A percentile compares a stretch with the other conserved stretches of the same genome.
Conservation (phyloP, 1,139 yeast genomes). For the Blastobotrys ciferrii region DNA sequence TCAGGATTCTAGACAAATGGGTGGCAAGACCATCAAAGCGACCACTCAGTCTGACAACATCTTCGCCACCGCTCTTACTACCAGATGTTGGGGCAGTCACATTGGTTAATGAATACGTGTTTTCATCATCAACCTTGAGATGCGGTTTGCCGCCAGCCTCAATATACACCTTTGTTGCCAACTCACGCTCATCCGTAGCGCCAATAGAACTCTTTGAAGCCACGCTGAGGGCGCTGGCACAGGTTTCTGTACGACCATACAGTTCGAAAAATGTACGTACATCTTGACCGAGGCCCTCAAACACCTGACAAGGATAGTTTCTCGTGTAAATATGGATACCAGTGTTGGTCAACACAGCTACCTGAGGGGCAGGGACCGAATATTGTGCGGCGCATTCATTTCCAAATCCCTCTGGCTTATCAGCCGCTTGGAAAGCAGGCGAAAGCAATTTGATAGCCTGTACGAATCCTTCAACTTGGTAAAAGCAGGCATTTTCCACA, state of each 20-base stretch:
- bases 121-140: conserved; percentile 35
- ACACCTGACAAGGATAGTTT: conserved; percentile 74
- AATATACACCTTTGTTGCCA: conserved; percentile 52
- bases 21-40: conserved; percentile 89
- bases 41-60: conserved; percentile 80
- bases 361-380: conserved; percentile 46
- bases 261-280: conserved; percentile 50
- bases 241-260: conserved; percentile 72
- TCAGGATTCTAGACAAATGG: conserved; percentile 70
- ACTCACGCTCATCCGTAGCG: conserved; percentile 37
- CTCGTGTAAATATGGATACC: conserved; percentile 76
- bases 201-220: conserved; percentile 56
- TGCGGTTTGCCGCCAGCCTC: conserved; percentile 50
- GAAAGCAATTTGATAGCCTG: conserved; percentile 73
- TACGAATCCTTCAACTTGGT: conserved; percentile 61
- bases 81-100: conserved; percentile 4
- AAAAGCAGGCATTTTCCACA: conserved; percentile 78
- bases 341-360: conserved; percentile 78
- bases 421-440: conserved; percentile 67
- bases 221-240: conserved; percentile 79
- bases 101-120: conserved; percentile 19
- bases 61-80: conserved; percentile 13
- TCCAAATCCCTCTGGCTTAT: conserved; percentile 73
- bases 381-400: conserved; percentile 87
- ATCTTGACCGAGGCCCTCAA: conserved; percentile 67